Evolutionary conservation across 352 stramenopile species (phyloP).

Genomic region (Globisporangium cylindrosporum): DNA sequence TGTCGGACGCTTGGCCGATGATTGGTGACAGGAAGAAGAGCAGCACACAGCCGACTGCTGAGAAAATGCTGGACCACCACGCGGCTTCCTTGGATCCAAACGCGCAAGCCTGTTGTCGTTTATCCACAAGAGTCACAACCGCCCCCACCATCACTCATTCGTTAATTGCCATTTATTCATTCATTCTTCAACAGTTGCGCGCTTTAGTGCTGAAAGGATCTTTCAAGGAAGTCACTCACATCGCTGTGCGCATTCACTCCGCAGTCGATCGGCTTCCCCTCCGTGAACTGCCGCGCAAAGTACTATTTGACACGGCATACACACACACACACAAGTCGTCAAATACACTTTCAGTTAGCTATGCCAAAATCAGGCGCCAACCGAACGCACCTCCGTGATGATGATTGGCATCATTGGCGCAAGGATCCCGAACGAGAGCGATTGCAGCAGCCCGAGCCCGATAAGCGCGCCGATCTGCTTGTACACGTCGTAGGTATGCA

Average conservation of each 20-base stretch:
- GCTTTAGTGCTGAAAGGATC: neutral
- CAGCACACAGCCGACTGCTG: conserved; percentile 48
- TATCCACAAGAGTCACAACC: neutral
- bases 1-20: conserved; percentile 69
- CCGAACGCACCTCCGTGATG: conserved; percentile 50
- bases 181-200: conserved; percentile 1
- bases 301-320: conserved; percentile 39
- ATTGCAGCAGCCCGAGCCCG: conserved; percentile 44
- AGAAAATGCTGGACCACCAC: conserved; percentile 73
- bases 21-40: conserved; percentile 72
- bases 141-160: conserved; percentile 1
- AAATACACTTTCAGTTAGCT: neutral
- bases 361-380: neutral
- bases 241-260: conserved; percentile 36
- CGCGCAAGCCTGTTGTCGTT: conserved; percentile 32
- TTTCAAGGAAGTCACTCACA: conserved; percentile 18
- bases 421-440: conserved; percentile 62
- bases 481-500: conserved; percentile 18
- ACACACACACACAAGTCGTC: neutral
- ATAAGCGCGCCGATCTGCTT: conserved; percentile 38
- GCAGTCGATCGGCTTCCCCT: conserved; percentile 55
- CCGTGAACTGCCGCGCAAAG: conserved; percentile 57
- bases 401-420: conserved; percentile 64
- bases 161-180: neutral
- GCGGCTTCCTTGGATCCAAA: conserved; percentile 63